phyloP scores from a whole-genome alignment of 495 filamentous ascomycete genomes.

The Cryomyces minteri region DNA sequence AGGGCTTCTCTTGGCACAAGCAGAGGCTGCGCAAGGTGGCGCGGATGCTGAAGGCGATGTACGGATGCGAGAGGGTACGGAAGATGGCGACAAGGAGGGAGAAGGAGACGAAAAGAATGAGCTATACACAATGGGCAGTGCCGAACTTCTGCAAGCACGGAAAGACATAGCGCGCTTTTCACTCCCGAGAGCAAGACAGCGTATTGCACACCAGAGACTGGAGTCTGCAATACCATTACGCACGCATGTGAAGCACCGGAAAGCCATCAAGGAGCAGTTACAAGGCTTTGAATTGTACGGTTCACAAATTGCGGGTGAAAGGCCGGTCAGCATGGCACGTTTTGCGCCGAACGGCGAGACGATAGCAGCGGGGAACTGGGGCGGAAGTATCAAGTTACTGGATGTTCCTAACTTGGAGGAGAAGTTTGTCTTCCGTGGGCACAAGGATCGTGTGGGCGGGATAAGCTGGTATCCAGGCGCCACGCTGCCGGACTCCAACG shows the following conservation, averaged over 20 bases:
- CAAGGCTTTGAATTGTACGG: slow-evolving; percentile 75
- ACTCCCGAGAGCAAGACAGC: slow-evolving; percentile 58
- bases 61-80: slow-evolving; percentile 30
- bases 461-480: slow-evolving; percentile 77
- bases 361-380: slow-evolving; percentile 83
- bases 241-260: slow-evolving; percentile 80
- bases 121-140: slow-evolving; percentile 74
- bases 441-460: slow-evolving; percentile 75
- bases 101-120: slow-evolving; percentile 47
- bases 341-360: slow-evolving; percentile 75
- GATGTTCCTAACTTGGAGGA: slow-evolving; percentile 67
- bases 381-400: slow-evolving; percentile 69
- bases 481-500: slow-evolving; percentile 47
- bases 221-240: slow-evolving; percentile 70
- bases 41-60: slow-evolving; percentile 43
- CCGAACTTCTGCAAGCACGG: slow-evolving; percentile 57
- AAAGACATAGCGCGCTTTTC: slow-evolving; percentile 73
- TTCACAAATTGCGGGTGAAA: slow-evolving; percentile 78
- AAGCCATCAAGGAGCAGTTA: slow-evolving; percentile 69
- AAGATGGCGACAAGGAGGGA: slow-evolving; percentile 15
- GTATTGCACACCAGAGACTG: slow-evolving; percentile 55
- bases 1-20: slow-evolving; percentile 54
- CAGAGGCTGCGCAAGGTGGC: slow-evolving; percentile 33
- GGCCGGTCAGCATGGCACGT: slow-evolving; percentile 74
- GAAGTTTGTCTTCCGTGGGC: slow-evolving; percentile 54